Evolutionary conservation across 2,329 filamentous ascomycete species (phyloP), one percentile per base, ranked within the genome.

Genomic region (Hirsutella rhossiliensis): DNA sequence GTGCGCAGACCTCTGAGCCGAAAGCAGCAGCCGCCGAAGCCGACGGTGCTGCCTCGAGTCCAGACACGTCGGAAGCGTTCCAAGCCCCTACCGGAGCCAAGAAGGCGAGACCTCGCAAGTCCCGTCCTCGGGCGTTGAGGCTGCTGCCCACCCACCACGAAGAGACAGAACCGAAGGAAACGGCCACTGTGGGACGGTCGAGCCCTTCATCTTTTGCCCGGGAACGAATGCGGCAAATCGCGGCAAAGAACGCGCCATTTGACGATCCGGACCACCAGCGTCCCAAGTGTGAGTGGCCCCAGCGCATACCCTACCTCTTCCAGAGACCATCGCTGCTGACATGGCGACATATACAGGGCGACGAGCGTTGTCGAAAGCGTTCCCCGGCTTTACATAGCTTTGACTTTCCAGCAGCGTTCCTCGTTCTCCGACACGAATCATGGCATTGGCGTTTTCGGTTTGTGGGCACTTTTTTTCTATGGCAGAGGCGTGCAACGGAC

Each of bases 191-290:
- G 30, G 62, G 65, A 19, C 62, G 63, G 27, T 57, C 57, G 41
- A 68, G 65, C 46, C 66, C 66, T 4, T 69, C 66, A 5, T 67
- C 65, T 8, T 65, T 68, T 53, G 64, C 66, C 23, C 59, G 66
- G 40, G 61, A 66, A 47, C 60, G 65, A 17, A 69, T 69, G 63
- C 61, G 64, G 38, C 58, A 67, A 41, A 64, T 69, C 47, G 66
- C 66, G 11, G 61, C 61, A 42, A 64, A 59, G 29, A 65, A 65
- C 40, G 63, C 65, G 43, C 65, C 66, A 30, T 62, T 69, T 47
- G 65, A 67, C 27, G 66, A 69, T 38, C 64, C 64, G 8, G 65
- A 69, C 48, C 54, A 57, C 41, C 56, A 57, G 41, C 59, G 57
- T 47, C 62, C 65, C 30, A 57, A 58, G 47, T 69, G 66, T 68